Base-by-base conservation (phyloP, 768 basidiomycete species). In the Mrakia blollopis region DNA sequence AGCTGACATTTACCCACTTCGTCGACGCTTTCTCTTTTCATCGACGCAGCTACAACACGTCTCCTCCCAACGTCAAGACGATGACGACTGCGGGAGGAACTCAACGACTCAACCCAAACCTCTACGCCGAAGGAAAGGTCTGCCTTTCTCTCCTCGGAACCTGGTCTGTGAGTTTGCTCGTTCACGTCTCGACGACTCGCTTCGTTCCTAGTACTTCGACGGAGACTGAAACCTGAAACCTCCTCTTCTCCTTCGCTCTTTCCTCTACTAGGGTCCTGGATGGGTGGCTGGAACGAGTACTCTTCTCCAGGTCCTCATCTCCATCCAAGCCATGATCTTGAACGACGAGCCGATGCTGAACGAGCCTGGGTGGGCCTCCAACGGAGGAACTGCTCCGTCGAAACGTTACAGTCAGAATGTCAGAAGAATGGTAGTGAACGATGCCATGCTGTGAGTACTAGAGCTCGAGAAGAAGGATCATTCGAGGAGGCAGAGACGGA, bases 341-440 rank as follows among this genome's bases (percentile, higher is more conserved):
- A 94, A 92, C 79, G 95, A 96, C 28, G 94, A 94, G 80, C 92
- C 95, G 13, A 96, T 94, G 82, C 83, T 94, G 78, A 96, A 96
- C 80, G 94, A 98, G 82, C 94, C 94, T 28, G 93, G 91, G 35
- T 78, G 80, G 77, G 35, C 73, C 25, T 18, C 32, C 11, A 25
- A 18, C 1, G 78, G 73, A 8, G 77, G 77, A 8, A 61, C 80
- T 8, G 8, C 73, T 1, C n/a, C 57, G 14, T 82, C 81, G 50
- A 80, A 81, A 63, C 79, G 81, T 0, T 85, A 84, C 73, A 82
- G 80, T 5, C 91, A 92, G 62, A 98, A 97, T 82, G 89, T 97
- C 47, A 89, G 95, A 37, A 86, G 95, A 25, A 97, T 97, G 95
- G 91, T 92, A 11, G 89, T 95, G 50, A 89, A 88, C 81, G 93